Percentiles rank a stretch among this genome's conserved stretches.
These are phyloP conservation scores for Thymus quinquecostatus DNA, from an alignment of 257 asterid genomes.

Conservation along the genomic window DNA sequence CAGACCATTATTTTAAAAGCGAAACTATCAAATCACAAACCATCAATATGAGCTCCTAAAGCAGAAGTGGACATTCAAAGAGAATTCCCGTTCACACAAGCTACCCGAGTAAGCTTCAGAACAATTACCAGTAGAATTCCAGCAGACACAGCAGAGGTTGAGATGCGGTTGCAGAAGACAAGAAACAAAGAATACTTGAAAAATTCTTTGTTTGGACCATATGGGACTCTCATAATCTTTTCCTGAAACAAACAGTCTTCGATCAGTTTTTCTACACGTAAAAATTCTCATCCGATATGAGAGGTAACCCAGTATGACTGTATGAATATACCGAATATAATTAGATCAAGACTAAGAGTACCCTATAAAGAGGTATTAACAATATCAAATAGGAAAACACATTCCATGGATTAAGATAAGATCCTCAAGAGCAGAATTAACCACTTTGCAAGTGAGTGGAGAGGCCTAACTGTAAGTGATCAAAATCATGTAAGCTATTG, in stretches of 20 bases:
- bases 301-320: slow-evolving; percentile 17
- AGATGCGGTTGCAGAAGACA: slow-evolving; percentile 96
- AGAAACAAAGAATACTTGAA: slow-evolving; percentile 86
- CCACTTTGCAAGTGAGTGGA: slow-evolving; percentile 4
- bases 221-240: slow-evolving; percentile 96
- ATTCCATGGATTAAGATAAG: slow-evolving; percentile 4
- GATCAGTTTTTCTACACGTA: slow-evolving; percentile 24
- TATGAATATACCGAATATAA: not conserved
- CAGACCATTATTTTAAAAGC: slow-evolving; percentile 2
- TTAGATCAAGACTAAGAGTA: not conserved
- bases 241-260: slow-evolving; percentile 64
- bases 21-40: slow-evolving; percentile 11
- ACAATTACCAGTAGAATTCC: slow-evolving; percentile 74
- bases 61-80: slow-evolving; percentile 11
- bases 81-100: slow-evolving; percentile 20
- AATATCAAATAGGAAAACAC: not conserved
- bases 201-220: slow-evolving; percentile 79
- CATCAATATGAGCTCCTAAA: slow-evolving; percentile 5
- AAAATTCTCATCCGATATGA: slow-evolving; percentile 7
- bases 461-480: slow-evolving; percentile 11
- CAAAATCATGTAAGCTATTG: not conserved
- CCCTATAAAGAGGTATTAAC: slow-evolving; percentile 6
- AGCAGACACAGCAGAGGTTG: slow-evolving; percentile 93
- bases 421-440: not conserved
- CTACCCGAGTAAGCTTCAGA: slow-evolving; percentile 22